These are phyloP conservation scores for Fusarium newnesense DNA, from an alignment of 2,329 filamentous ascomycete genomes.

Conservation along the genomic window DNA sequence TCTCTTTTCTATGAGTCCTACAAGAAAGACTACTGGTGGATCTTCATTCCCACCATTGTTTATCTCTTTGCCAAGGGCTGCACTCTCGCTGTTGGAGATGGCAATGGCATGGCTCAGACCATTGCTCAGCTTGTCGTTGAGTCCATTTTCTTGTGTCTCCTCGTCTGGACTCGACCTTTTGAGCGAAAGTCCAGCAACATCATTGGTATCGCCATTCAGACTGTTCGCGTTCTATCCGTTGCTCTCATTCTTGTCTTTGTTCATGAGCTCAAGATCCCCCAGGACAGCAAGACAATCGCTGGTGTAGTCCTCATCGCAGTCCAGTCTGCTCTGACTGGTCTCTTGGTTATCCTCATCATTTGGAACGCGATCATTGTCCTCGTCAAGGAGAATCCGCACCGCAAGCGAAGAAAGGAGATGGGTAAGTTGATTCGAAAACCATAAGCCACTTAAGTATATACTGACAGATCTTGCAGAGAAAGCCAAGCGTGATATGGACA, in stretches of 20 bases:
- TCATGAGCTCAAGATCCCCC: conserved; percentile 86
- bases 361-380: conserved; percentile 88
- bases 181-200: conserved; percentile 88
- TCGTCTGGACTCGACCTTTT: conserved; percentile 88
- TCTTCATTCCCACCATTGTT: conserved; percentile 88
- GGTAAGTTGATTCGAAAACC: conserved; percentile 65
- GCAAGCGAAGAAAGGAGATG: conserved; percentile 86
- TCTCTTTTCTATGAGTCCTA: conserved; percentile 97
- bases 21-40: conserved; percentile 95
- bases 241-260: conserved; percentile 93
- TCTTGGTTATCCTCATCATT: conserved; percentile 86
- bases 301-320: conserved; percentile 94
- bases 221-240: conserved; percentile 88
- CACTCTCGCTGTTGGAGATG: conserved; percentile 85
- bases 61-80: conserved; percentile 93
- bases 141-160: conserved; percentile 77
- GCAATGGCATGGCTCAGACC: conserved; percentile 84
- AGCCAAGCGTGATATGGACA: conserved; percentile 79
- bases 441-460: neutral
- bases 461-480: conserved; percentile 69
- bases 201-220: conserved; percentile 92
- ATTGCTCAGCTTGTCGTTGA: conserved; percentile 85
- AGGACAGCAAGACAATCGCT: conserved; percentile 93
- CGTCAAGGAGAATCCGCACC: conserved; percentile 89
- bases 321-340: conserved; percentile 83